A percentile compares a stretch with the other conserved stretches of the same genome.
These are phyloP conservation scores for Nectriaceae sp. DNA, from an alignment of 2,329 filamentous ascomycete species.

Conservation along the genomic window DNA sequence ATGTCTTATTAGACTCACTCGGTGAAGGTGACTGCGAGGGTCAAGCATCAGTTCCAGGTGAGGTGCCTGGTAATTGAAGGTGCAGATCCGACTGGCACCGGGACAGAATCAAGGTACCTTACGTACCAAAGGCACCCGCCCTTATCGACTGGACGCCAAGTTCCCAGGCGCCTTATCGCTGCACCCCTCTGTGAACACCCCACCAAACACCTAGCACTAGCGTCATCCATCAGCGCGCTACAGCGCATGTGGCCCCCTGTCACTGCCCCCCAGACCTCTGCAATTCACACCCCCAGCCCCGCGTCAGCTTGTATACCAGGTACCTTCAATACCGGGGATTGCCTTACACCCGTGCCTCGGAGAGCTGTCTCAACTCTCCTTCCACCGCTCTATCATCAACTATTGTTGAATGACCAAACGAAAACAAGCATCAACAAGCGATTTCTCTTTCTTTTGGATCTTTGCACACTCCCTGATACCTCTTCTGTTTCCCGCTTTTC, in stretches of 20 bases:
- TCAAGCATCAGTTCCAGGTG: background rate
- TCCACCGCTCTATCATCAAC: conserved; percentile 1
- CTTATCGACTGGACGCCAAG: background rate
- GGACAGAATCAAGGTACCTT: background rate
- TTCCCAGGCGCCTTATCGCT: background rate
- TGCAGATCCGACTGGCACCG: background rate
- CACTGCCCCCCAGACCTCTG: conserved; percentile 10
- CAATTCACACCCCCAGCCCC: conserved; percentile 12
- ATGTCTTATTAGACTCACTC: background rate
- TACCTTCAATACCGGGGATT: background rate
- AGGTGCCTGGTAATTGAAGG: background rate
- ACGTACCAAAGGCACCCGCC: too few relatives aligned
- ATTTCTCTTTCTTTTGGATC: conserved; percentile 14
- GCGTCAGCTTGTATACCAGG: conserved; percentile 9
- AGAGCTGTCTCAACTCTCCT: background rate
- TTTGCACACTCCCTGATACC: conserved; percentile 22
- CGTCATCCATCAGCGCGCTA: conserved; percentile 7
- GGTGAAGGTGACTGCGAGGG: background rate
- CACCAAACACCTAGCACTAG: background rate
- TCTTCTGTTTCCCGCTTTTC: conserved; percentile 8
- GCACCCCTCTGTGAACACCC: background rate
- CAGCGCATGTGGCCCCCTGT: conserved; percentile 19
- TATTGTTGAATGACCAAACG: conserved; percentile 25
- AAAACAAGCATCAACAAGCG: conserved; percentile 28
- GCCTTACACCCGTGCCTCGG: too few relatives aligned